These are phyloP conservation scores for Trifolium repens DNA, from an alignment of 306 rosid species.

Conservation along the genomic window DNA sequence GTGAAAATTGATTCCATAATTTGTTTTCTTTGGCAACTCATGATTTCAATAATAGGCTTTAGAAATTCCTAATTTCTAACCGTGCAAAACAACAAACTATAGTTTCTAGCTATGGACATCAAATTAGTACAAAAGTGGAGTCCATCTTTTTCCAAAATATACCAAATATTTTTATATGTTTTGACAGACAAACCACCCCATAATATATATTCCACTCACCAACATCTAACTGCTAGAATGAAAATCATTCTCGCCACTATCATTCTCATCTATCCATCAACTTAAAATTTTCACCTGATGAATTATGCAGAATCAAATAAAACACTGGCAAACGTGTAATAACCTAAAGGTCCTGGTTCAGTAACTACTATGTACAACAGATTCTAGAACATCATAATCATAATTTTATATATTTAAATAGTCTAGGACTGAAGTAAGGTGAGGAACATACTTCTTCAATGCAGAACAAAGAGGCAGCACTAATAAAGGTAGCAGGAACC, in stretches of 20 bases:
- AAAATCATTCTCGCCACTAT: conserved; percentile 5
- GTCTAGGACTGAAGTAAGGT: conserved; percentile 19
- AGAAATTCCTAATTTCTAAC: background rate
- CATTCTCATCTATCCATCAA: conserved; percentile 22
- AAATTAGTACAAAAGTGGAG: background rate
- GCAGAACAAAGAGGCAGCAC: conserved; percentile 96
- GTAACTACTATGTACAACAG: conserved; percentile 14
- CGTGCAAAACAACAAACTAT: background rate
- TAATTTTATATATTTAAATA: conserved; percentile 16
- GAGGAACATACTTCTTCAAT: conserved; percentile 77
- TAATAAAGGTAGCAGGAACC: conserved; percentile 88
- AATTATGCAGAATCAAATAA: conserved; percentile 16
- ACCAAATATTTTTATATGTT: background rate
- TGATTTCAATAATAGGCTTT: background rate
- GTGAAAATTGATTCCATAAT: conserved; percentile 4
- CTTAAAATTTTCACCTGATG: background rate
- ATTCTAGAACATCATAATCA: conserved; percentile 36
- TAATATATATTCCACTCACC: background rate
- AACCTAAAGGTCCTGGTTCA: background rate
- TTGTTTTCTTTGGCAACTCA: background rate
- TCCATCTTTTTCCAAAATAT: background rate
- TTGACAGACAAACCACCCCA: background rate
- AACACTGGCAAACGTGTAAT: background rate
- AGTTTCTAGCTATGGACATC: background rate
- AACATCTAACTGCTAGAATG: conserved; percentile 2